Evolutionary conservation across 352 stramenopile species (phyloP), one percentile per base, ranked within the genome.

Genomic region (Hyaloperonospora brassicae): DNA sequence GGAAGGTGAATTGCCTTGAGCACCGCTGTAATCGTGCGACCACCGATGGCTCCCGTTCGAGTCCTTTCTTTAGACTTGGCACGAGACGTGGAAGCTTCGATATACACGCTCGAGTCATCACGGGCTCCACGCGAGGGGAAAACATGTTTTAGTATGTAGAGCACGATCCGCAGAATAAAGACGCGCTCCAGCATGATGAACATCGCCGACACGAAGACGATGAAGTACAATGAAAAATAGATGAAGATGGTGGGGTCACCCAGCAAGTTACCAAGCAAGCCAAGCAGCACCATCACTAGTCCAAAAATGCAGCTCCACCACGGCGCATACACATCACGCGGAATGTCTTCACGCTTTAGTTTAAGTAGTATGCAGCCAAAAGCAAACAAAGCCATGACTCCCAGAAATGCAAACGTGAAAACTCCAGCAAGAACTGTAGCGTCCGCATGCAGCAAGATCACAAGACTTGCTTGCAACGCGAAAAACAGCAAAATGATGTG

Each of bases 341-440:
- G 88, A 36, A 97, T 89, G 23, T 86, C 75, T 62, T 92, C 85
- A 21, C 90, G 73, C 67, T 97, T 97, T 46, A 95, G 66, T 62
- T 97, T 97, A 36, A 97, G 82, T 31, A 96, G 40, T 59, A 97
- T 95, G 59, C 86, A 96, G 6, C 89, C 89, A 52, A 91, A 79
- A 5, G 86, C 86, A 47, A 97, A 97, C 23, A 97, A 75, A 21
- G 73, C 79, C 87, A 97, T 97, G 11, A 97, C 81, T 1, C 76
- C 76, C 8, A 97, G 61, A 54, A 97, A 97, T 5, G 88, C 80
- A 52, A 95, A 95, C 23, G 84, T 96, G 59, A 97, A 97, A 24
- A 97, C 91, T 8, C 88, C 88, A 9, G 81, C 79, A 2, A 97
- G 73, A 21, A 85, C 79, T 24, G 70, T 84, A 12, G 93, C 78